Evolutionary conservation across 2,329 filamentous ascomycete genomes (phyloP).

Genomic region (Cytospora mali): DNA sequence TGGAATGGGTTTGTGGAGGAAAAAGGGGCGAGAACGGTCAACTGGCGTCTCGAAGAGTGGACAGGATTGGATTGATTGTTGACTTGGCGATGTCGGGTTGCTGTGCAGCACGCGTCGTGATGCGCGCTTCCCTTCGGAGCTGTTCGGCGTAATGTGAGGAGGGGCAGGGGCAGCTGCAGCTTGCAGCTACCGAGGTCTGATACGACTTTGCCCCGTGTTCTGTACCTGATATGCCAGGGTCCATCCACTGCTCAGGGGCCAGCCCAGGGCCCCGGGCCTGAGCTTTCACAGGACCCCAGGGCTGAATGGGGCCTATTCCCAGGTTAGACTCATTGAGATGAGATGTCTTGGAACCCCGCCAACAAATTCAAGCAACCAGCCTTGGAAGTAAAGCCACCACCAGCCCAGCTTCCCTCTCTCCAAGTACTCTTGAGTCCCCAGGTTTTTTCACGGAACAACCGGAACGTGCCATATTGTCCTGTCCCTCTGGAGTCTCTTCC

Average conservation of each 20-base stretch:
- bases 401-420: neutral
- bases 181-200: neutral
- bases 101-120: neutral
- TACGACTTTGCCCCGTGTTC: neutral
- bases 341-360: neutral
- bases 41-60: neutral
- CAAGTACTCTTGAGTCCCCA: neutral
- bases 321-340: neutral
- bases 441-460: neutral
- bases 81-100: neutral
- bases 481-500: neutral
- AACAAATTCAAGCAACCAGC: neutral
- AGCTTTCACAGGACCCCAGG: neutral
- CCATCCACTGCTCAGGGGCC: neutral
- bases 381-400: neutral
- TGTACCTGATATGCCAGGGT: neutral
- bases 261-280: neutral
- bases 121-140: neutral
- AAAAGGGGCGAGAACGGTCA: no score
- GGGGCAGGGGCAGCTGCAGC: neutral
- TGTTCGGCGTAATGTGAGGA: neutral
- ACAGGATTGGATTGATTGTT: neutral
- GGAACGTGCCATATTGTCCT: neutral
- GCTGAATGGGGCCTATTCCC: neutral
- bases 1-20: neutral